Conservation (phyloP, 2,329 filamentous ascomycete species). For the Elsinoe australis region DNA sequence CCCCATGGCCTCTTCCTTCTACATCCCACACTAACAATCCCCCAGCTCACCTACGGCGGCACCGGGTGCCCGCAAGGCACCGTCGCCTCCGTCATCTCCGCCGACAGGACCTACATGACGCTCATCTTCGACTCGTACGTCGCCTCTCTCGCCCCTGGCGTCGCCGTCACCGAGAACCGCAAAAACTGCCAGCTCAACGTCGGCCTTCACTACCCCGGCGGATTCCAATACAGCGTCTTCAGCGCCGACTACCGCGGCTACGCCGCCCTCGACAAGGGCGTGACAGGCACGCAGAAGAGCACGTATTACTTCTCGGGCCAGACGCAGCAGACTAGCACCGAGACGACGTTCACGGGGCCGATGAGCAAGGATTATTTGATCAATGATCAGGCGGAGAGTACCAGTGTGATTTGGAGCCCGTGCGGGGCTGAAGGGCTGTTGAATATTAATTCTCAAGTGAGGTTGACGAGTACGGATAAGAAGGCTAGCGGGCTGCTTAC, state of each 20-base stretch:
- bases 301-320: constrained; percentile 34
- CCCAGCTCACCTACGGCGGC: constrained; percentile 38
- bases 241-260: constrained; percentile 32
- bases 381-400: constrained; percentile 15
- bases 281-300: constrained; percentile 30
- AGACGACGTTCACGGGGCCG: constrained; percentile 15
- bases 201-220: constrained; percentile 29
- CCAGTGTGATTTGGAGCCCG: constrained; percentile 20
- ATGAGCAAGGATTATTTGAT: constrained; percentile 18
- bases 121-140: constrained; percentile 48
- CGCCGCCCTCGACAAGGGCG: constrained; percentile 31
- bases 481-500: constrained; percentile 16
- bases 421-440: constrained; percentile 22
- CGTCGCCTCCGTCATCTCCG: constrained; percentile 37
- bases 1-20: not conserved
- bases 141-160: constrained; percentile 39
- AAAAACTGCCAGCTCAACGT: constrained; percentile 36
- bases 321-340: constrained; percentile 25
- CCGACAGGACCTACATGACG: constrained; percentile 41
- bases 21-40: not conserved
- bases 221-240: constrained; percentile 33
- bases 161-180: constrained; percentile 27
- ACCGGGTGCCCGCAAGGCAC: constrained; percentile 42
- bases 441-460: constrained; percentile 12
- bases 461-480: constrained; percentile 12